These are phyloP conservation scores for Sanghuangporus sanghuang DNA, from an alignment of 1,284 basidiomycete species.

Conservation along the genomic window DNA sequence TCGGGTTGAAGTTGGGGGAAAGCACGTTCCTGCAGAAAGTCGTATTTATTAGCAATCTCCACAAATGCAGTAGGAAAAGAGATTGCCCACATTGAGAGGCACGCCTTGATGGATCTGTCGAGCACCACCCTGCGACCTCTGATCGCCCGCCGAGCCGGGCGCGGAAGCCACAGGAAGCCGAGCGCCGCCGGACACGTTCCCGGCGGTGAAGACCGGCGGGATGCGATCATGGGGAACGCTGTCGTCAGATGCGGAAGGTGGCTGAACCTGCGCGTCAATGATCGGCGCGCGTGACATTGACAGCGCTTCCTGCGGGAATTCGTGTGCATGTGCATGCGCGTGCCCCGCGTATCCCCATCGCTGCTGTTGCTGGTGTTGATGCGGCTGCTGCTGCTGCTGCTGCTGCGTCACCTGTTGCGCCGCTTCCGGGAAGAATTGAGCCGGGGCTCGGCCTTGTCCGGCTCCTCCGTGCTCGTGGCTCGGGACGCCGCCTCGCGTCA, in stretches of 20 bases:
- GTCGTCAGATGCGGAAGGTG: slow-evolving; percentile 7
- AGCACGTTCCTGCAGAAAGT: background rate
- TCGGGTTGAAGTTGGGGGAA: slow-evolving; percentile 1
- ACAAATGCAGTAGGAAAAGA: background rate
- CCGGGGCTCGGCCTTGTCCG: background rate
- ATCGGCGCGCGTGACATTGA: slow-evolving; percentile 5
- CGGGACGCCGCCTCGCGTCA: background rate
- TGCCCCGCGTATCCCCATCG: background rate
- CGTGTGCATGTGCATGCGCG: background rate
- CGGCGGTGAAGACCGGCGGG: background rate
- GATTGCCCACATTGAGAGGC: slow-evolving; percentile 1
- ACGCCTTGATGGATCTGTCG: background rate
- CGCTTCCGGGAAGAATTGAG: background rate
- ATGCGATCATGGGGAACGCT: background rate
- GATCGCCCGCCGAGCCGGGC: background rate
- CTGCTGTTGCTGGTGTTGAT: background rate
- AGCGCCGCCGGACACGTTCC: slow-evolving; percentile 1
- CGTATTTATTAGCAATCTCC: background rate
- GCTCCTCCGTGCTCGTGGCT: background rate
- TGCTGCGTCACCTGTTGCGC: background rate
- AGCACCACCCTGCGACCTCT: background rate
- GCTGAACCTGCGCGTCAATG: slow-evolving; percentile 5
- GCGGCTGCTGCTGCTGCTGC: background rate
- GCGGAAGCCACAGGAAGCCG: background rate
- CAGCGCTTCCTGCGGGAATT: slow-evolving; percentile 4